Base-by-base conservation (phyloP, 78 protist species). In the Ministeria vibrans region DNA sequence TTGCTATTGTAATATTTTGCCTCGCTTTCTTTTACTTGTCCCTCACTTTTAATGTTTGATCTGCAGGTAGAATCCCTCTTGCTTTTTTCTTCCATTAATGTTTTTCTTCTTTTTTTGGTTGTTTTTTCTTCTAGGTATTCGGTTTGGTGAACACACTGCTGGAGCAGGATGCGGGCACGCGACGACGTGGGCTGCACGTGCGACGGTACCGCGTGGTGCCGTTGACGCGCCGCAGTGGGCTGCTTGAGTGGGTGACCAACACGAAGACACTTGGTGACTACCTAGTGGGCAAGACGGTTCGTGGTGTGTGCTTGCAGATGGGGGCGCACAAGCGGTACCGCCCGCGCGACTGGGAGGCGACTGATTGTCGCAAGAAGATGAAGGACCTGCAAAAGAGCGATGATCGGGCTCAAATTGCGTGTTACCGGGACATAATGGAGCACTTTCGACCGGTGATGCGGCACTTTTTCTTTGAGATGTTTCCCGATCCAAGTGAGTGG, bases 381-480 rank as follows among this genome's bases (percentile, higher is more conserved):
- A 23, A 38, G 7, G 74, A 3, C 1, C 34, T 43, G 34, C 7
- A 41, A 28, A 23, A 36, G 34, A 2, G 34, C 43, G 30, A 32
- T 20, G 32, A 2, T n/a, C 34, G 6, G 34, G 71, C 71, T 3
- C 71, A 34, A 2, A 15, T 30, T 3, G 71, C 71, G 42, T 32
- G 18, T 51, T 92, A 27, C 42, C 41, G 0, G 30, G 20, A 75
- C 22, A 38, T 85, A 42, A 46, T 72, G 36, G 43, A 3, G 2
- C 20, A 53, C 32, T 88, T 89, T 55, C 32, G 66, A 27, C 95
- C 94, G 6, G 91, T 88, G 22, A 45, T 93, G 27, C 94, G 87
- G 0, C 86, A 77, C 69, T 91, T 91, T 78, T 93, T 93, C 76
- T 46, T 75, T 11, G 96, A 93, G 70, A 3, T 66, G 0, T 93